Base-by-base conservation (phyloP, 1,284 basidiomycete genomes). In the Ceratobasidium sp. region DNA sequence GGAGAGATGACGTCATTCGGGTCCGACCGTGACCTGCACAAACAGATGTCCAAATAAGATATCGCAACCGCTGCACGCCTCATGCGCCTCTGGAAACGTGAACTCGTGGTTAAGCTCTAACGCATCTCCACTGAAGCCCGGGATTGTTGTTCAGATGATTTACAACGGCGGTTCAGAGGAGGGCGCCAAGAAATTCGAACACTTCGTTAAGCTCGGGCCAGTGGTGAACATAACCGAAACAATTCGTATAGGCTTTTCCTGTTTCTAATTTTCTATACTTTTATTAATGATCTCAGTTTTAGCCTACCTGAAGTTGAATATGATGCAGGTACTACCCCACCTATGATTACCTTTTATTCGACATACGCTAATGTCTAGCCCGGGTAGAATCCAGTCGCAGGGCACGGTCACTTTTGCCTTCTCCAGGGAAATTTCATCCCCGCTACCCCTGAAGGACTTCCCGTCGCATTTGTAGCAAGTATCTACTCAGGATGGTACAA, bases 371-470 rank as follows among this genome's bases (percentile, higher is more conserved):
- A n/a, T n/a, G n/a, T n/a, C n/a, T n/a, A n/a, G n/a, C n/a, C 2
- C 7, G 19, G 22, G 17, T n/a, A 72, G 69, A 41, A 72, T 24
- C 54, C 45, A 11, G 27, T 45, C 36, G 22, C 59, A 17, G 31
- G 45, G 45, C 69, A 82, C 76, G 80, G 79, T 53, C 50, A 73
- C 50, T 60, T 56, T 51, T 76, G 78, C 5, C 31, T 47, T 27
- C 77, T 75, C 17, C 80, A 80, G 6, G 41, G 48, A 36, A 77
- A 77, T 45, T 77, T 74, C 76, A 65, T 80, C 80, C 74, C 78
- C 79, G 77, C 79, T 77, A 53, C 77, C 76, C 53, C 60, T 64
- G 51, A 47, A 14, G 73, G 71, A 22, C 66, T 73, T 27, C 62
- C 75, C 7, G 7, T 54, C 1, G 45, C 17, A 31, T 51, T 59